A percentile compares a stretch with the other conserved stretches of the same genome.
Evolutionary conservation across 208 protist genomes (phyloP).

Genomic region (Leishmania tarentolae): DNA sequence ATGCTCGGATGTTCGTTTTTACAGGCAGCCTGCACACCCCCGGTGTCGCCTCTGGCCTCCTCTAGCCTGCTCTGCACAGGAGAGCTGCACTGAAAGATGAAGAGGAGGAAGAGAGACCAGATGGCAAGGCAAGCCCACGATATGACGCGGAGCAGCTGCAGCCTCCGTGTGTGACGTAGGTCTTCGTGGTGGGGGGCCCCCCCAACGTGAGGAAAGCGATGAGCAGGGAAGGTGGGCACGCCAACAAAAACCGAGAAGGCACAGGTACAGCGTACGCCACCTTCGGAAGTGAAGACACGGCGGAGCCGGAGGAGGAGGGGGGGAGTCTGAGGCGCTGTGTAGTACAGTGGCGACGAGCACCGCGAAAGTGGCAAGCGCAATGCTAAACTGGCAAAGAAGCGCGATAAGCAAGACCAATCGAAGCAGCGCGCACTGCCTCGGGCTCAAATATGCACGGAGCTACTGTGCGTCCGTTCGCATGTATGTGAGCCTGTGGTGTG

Average conservation of each 20-base stretch:
- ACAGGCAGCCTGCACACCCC: background rate
- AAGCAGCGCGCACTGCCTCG: background rate
- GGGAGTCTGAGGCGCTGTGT: background rate
- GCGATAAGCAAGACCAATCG: background rate
- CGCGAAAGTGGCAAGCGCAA: background rate
- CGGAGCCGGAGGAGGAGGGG: background rate
- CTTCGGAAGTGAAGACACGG: background rate
- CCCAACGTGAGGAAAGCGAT: background rate
- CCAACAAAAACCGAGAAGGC: background rate
- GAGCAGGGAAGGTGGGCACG: background rate
- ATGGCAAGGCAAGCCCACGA: background rate
- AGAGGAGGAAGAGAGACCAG: background rate
- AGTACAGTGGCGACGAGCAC: background rate
- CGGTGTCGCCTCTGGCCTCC: background rate
- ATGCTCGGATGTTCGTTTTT: background rate
- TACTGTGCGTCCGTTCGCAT: background rate
- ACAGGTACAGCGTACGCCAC: background rate
- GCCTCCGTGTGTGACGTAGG: background rate
- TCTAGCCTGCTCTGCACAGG: background rate
- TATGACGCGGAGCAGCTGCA: background rate
- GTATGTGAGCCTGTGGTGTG: background rate
- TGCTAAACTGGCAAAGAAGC: background rate
- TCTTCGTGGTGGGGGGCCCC: background rate
- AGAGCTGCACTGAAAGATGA: background rate
- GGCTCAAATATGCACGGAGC: background rate